Percentiles rank a stretch among this genome's conserved stretches.
These are phyloP conservation scores for Dichotomopilus funicola DNA, from an alignment of 2,329 filamentous ascomycete species.

Conservation along the genomic window DNA sequence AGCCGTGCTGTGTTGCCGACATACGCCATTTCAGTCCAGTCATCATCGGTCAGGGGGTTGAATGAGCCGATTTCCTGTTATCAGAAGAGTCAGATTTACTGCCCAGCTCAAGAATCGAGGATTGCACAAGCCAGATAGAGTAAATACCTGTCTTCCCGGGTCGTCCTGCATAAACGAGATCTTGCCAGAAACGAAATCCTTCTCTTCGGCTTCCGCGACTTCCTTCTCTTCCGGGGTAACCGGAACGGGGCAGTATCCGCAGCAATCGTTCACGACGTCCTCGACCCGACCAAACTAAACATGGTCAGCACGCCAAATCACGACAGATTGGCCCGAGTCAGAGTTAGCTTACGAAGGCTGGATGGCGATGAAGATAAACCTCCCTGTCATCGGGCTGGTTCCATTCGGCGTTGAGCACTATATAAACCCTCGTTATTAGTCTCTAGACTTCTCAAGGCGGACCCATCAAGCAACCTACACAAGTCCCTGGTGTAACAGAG, in stretches of 20 bases:
- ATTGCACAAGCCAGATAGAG: not conserved
- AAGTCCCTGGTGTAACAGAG: constrained; percentile 76
- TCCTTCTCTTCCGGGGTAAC: constrained; percentile 65
- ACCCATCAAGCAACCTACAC: constrained; percentile 28
- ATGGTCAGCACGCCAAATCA: not conserved
- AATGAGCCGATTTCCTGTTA: constrained; percentile 54
- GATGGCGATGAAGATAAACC: constrained; percentile 74
- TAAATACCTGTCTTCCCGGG: constrained; percentile 60
- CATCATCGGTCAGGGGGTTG: constrained; percentile 71
- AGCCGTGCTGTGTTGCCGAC: constrained; percentile 70
- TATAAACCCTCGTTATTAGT: not conserved
- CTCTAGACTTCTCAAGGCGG: not conserved
- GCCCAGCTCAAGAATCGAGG: not conserved
- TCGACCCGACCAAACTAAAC: constrained; percentile 59
- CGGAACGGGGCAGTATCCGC: constrained; percentile 67
- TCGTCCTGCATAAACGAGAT: constrained; percentile 73
- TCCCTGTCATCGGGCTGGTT: constrained; percentile 69
- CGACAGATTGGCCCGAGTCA: not conserved
- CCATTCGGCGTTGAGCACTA: constrained; percentile 77
- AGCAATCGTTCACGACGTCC: constrained; percentile 75
- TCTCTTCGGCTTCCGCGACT: constrained; percentile 62
- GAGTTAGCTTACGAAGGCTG: constrained; percentile 52
- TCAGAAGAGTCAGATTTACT: too few relatives aligned
- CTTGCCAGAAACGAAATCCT: constrained; percentile 68
- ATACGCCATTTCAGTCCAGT: constrained; percentile 91